Conservation (phyloP, 306 rosid genomes). For the Quercus bicolor region DNA sequence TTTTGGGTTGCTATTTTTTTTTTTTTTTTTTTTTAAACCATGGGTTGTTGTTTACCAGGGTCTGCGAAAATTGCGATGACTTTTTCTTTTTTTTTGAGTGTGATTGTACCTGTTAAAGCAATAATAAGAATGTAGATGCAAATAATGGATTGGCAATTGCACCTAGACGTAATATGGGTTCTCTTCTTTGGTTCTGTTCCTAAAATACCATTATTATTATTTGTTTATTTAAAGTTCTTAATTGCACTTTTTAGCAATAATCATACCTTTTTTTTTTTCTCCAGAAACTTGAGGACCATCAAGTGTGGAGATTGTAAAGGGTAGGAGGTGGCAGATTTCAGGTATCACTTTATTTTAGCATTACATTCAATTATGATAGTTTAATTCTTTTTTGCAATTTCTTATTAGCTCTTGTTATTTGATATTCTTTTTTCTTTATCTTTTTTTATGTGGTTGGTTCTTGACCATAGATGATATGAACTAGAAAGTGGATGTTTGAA, state of each 20-base stretch:
- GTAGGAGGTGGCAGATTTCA: constrained; percentile 29
- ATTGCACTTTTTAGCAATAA: constrained; percentile 5
- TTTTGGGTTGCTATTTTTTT: background rate
- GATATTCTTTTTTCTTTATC: background rate
- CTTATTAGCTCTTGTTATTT: background rate
- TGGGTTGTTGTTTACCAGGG: background rate
- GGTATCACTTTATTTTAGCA: constrained; percentile 12
- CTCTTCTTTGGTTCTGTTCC: background rate
- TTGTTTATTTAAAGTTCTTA: background rate
- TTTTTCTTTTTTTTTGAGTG: background rate
- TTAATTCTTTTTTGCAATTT: background rate
- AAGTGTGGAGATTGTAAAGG: constrained; percentile 36
- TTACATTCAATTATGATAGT: background rate
- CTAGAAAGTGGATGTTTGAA: constrained; percentile 8
- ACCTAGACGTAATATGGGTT: constrained; percentile 2
- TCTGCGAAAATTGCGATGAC: background rate
- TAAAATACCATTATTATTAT: background rate
- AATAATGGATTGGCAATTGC: background rate
- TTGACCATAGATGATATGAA: constrained; percentile 17
- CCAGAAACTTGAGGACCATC: constrained; percentile 41
- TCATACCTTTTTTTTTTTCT: background rate
- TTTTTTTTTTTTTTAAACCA: background rate
- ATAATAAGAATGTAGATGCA: background rate
- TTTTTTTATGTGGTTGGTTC: no score
- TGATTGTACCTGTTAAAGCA: background rate